A percentile compares a stretch with the other conserved stretches of the same genome.
Conservation (phyloP, 1,284 basidiomycete species). For the Malassezia obtusa region DNA sequence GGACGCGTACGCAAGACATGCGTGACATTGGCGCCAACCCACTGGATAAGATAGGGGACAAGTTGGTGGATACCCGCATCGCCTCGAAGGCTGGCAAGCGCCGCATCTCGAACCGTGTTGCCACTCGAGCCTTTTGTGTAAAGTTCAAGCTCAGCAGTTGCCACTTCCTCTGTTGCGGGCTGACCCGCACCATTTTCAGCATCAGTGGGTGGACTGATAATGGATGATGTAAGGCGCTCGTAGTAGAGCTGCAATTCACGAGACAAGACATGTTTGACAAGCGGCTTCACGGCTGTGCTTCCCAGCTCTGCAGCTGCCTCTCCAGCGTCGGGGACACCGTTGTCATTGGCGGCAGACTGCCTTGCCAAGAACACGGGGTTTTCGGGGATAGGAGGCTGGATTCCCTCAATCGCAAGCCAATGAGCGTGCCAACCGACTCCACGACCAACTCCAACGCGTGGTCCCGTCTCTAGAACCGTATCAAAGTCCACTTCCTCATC, state of each 20-base stretch:
- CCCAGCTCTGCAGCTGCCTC: conserved; percentile 14
- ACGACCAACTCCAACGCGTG: conserved; percentile 32
- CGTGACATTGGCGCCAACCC: conserved; percentile 67
- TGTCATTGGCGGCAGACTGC: conserved; percentile 19
- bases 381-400: conserved; percentile 90
- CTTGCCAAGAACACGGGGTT: conserved; percentile 62
- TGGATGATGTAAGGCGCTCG: conserved; percentile 66
- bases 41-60: conserved; percentile 88
- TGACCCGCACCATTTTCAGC: conserved; percentile 19
- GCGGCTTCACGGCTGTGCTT: conserved; percentile 33
- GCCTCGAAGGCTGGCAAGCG: conserved; percentile 72
- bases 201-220: conserved; percentile 34
- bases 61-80: conserved; percentile 88
- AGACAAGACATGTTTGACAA: conserved; percentile 82
- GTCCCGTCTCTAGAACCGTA: conserved; percentile 33
- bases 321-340: conserved; percentile 18
- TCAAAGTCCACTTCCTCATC: conserved; percentile 98
- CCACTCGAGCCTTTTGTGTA: conserved; percentile 31
- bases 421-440: conserved; percentile 54
- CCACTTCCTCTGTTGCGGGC: conserved; percentile 12
- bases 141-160: conserved; percentile 15
- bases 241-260: conserved; percentile 93
- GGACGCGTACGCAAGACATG: conserved; percentile 8
- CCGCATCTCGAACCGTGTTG: conserved; percentile 57
- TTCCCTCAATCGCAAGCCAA: conserved; percentile 95